These are phyloP conservation scores for Solanum sparsipilum DNA, from an alignment of 257 asterid species.

Conservation along the genomic window DNA sequence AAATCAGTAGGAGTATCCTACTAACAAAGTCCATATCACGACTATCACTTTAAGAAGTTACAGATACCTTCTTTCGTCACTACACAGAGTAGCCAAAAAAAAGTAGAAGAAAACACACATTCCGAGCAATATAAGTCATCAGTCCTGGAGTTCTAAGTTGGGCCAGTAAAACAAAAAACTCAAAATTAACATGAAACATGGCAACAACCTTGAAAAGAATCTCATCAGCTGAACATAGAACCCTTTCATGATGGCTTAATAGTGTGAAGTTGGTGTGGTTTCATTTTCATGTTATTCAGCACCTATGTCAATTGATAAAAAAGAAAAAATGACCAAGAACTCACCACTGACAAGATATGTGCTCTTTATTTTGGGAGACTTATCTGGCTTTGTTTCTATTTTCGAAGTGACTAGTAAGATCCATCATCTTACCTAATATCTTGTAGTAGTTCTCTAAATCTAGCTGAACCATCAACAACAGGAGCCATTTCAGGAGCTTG, in stretches of 20 bases:
- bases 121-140: not conserved
- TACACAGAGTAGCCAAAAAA: not conserved
- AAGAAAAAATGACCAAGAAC: not conserved
- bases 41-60: not conserved
- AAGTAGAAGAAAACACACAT: not conserved
- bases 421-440: slow-evolving; percentile 44
- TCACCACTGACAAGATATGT: not conserved
- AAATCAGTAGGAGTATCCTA: not conserved
- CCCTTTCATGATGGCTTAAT: not conserved
- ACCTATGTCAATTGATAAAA: not conserved
- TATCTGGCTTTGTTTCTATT: not conserved
- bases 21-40: not conserved
- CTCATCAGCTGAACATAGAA: not conserved
- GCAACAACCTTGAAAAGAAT: not conserved
- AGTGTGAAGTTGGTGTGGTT: not conserved
- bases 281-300: not conserved
- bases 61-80: not conserved
- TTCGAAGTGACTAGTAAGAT: not conserved
- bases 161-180: not conserved
- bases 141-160: not conserved
- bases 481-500: slow-evolving; percentile 62
- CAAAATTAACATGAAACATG: not conserved
- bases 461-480: slow-evolving; percentile 73
- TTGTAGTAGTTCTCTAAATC: slow-evolving; percentile 66
- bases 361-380: not conserved